A percentile compares a stretch with the other conserved stretches of the same genome.
Conservation (phyloP, 768 basidiomycete species). For the Leccinellum rugosiceps region DNA sequence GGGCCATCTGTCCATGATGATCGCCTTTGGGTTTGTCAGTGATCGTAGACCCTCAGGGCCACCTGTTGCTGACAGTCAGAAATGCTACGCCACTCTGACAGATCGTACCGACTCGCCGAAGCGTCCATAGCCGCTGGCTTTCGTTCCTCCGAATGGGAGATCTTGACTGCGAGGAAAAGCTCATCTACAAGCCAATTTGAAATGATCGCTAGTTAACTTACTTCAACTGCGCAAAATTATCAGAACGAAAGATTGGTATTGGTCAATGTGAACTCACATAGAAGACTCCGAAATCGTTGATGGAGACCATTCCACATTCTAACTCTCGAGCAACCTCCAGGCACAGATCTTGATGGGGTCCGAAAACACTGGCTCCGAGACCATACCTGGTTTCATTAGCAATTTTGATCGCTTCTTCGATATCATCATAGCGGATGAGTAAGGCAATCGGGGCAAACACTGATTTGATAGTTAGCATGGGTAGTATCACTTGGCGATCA, state of each 20-base stretch:
- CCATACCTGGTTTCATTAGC: conserved; percentile 89
- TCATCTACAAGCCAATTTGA: not conserved
- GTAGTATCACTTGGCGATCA: not conserved
- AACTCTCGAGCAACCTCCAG: conserved; percentile 75
- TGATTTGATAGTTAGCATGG: conserved; percentile 31
- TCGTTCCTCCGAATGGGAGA: conserved; percentile 92
- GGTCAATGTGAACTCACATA: conserved; percentile 51
- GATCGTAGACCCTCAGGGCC: conserved; percentile 91
- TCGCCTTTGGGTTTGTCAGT: conserved; percentile 84
- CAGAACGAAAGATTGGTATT: conserved; percentile 12
- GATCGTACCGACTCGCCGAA: conserved; percentile 56
- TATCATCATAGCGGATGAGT: conserved; percentile 76
- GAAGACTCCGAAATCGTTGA: conserved; percentile 92
- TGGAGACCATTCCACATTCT: conserved; percentile 95
- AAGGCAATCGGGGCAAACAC: conserved; percentile 93
- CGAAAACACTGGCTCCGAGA: conserved; percentile 93
- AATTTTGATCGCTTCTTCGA: conserved; percentile 83
- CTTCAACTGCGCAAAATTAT: conserved; percentile 53
- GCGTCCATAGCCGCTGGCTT: conserved; percentile 88
- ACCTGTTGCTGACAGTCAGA: conserved; percentile 40
- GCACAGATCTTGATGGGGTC: conserved; percentile 76
- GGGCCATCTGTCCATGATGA: conserved; percentile 85
- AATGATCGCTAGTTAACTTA: conserved; percentile 34
- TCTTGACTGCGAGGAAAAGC: conserved; percentile 58
- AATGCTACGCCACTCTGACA: conserved; percentile 3